Conservation (phyloP, 352 stramenopile genomes). For the Pythium guiyangense region DNA sequence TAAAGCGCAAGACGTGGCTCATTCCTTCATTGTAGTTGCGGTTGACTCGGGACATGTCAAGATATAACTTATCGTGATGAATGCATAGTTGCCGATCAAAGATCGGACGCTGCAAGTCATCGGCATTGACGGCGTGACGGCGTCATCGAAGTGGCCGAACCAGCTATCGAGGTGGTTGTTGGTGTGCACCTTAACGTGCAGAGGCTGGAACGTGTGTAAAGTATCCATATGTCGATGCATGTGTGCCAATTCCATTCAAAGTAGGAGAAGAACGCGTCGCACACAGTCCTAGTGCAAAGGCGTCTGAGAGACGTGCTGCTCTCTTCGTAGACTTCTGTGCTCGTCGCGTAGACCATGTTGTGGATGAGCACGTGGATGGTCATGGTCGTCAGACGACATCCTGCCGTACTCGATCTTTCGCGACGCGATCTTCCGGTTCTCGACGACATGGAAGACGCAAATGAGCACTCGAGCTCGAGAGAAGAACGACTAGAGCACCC, state of each 20-base stretch:
- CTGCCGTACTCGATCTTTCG: constrained; percentile 11
- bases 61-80: too few species aligned
- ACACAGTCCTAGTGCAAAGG: constrained; percentile 2
- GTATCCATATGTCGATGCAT: constrained; percentile 20
- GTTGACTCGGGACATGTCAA: too few species aligned
- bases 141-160: constrained; percentile 15
- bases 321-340: constrained; percentile 1
- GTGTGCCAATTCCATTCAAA: not conserved
- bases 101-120: too few species aligned
- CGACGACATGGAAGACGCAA: constrained; percentile 20
- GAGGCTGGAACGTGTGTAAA: constrained; percentile 9
- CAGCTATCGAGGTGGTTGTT: constrained; percentile 29
- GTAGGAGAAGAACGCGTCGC: constrained; percentile 5
- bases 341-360: constrained; percentile 17
- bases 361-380: constrained; percentile 11
- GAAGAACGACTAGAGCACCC: constrained; percentile 10
- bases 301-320: not conserved
- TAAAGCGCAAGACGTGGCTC: too few species aligned
- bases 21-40: too few species aligned
- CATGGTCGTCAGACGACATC: constrained; percentile 14
- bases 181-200: constrained; percentile 14
- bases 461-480: constrained; percentile 5
- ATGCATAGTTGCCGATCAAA: too few species aligned
- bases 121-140: too few species aligned
- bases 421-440: constrained; percentile 12